Conservation (phyloP, 805 yeast genomes). For the Saturnispora bothae region DNA sequence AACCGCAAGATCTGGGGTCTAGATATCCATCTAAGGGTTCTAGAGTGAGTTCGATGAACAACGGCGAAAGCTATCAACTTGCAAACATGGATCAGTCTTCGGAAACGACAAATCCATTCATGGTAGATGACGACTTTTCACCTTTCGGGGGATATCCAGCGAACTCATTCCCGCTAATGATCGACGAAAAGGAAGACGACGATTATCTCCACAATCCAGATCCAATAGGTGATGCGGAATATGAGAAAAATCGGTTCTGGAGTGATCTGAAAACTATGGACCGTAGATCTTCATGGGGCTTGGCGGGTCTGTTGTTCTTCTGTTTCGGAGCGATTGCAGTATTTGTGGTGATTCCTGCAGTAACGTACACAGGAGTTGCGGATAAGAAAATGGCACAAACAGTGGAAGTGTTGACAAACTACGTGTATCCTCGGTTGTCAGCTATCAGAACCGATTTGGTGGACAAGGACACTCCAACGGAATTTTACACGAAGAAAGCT, state of each 20-base stretch:
- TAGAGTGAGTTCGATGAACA: no score
- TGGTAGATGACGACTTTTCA: constrained; percentile 54
- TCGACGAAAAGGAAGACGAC: constrained; percentile 92
- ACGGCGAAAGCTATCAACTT: not conserved
- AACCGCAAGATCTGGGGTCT: constrained; percentile 22
- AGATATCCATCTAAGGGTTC: constrained; percentile 47
- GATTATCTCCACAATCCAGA: constrained; percentile 95
- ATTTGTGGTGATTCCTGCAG: constrained; percentile 70
- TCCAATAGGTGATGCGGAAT: constrained; percentile 82
- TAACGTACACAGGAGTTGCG: constrained; percentile 70
- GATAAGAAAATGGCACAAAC: constrained; percentile 11
- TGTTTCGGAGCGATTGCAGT: constrained; percentile 53
- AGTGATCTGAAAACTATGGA: constrained; percentile 61
- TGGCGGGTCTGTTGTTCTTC: constrained; percentile 49
- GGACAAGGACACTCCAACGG: constrained; percentile 62
- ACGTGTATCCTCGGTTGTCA: constrained; percentile 44
- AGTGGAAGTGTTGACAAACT: constrained; percentile 33
- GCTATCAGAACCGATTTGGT: constrained; percentile 52
- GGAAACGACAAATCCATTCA: constrained; percentile 28
- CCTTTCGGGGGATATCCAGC: constrained; percentile 99
- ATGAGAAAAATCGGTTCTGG: constrained; percentile 59
- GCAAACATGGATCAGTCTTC: constrained; percentile 14
- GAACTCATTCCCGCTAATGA: constrained; percentile 74
- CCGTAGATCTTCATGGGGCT: constrained; percentile 48
- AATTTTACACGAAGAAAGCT: constrained; percentile 35